Conservation (phyloP, 768 basidiomycete species). For the Asterophora parasitica region DNA sequence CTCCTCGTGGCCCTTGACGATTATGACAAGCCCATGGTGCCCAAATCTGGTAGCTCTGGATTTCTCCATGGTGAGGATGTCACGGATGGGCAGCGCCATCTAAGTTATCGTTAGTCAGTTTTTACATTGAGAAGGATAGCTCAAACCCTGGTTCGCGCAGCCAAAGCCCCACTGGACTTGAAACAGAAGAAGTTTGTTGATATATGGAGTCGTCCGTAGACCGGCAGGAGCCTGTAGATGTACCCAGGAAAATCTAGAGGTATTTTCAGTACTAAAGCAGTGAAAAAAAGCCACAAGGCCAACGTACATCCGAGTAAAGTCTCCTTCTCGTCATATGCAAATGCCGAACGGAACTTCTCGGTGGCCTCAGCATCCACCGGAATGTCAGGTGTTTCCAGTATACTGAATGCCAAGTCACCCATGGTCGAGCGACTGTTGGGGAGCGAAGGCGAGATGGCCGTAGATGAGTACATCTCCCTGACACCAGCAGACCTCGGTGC, state of each 20-base stretch:
- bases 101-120: constrained; percentile 25
- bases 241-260: constrained; percentile 83
- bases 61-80: constrained; percentile 80
- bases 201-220: constrained; percentile 83
- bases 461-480: constrained; percentile 57
- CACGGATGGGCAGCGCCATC: constrained; percentile 94
- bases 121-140: background rate
- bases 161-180: constrained; percentile 79
- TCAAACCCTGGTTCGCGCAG: constrained; percentile 76
- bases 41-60: constrained; percentile 87
- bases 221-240: constrained; percentile 83
- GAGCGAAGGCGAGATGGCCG: constrained; percentile 23
- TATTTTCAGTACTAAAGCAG: constrained; percentile 2
- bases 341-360: constrained; percentile 75
- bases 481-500: constrained; percentile 34
- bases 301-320: constrained; percentile 80
- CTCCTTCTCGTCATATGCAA: constrained; percentile 90
- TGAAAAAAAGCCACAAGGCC: constrained; percentile 27
- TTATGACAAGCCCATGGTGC: constrained; percentile 82
- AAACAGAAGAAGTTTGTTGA: constrained; percentile 95
- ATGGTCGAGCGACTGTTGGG: constrained; percentile 33
- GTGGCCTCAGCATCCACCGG: constrained; percentile 55
- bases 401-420: constrained; percentile 70
- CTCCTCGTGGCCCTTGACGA: constrained; percentile 95
- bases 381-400: constrained; percentile 71